Evolutionary conservation across 352 stramenopile genomes (phyloP).

Genomic region (Globisporangium carolinianum): DNA sequence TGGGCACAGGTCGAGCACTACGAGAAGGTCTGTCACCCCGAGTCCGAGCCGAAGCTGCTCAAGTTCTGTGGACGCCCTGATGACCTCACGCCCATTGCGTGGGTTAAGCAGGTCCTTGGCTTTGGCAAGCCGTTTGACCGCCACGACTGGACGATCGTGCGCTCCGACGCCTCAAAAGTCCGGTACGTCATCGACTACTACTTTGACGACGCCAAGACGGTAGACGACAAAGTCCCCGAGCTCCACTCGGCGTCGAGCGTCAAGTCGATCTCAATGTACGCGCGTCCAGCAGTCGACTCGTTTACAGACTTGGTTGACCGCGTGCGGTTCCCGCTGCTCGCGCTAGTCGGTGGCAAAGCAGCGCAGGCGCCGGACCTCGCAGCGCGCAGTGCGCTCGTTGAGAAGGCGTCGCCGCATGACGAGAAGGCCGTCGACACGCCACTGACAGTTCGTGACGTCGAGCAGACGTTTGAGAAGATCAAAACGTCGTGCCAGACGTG

Average conservation of each 20-base stretch:
- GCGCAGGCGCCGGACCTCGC: constrained; percentile 42
- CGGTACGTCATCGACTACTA: constrained; percentile 99
- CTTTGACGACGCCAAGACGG: constrained; percentile 84
- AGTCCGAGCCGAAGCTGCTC: constrained; percentile 87
- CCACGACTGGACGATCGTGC: constrained; percentile 97
- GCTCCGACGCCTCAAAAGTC: constrained; percentile 85
- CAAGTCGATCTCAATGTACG: constrained; percentile 88
- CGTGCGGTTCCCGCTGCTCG: constrained; percentile 69
- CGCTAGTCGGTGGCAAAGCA: constrained; percentile 28
- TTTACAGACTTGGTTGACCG: constrained; percentile 65
- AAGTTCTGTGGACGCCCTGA: constrained; percentile 96
- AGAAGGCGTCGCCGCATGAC: constrained; percentile 23
- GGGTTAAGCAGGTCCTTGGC: constrained; percentile 85
- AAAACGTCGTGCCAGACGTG: constrained; percentile 79
- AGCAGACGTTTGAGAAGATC: constrained; percentile 79
- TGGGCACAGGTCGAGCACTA: constrained; percentile 97
- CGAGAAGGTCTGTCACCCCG: constrained; percentile 88
- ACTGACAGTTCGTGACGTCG: constrained; percentile 62
- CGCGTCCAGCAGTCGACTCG: constrained; percentile 76
- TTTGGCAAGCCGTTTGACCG: constrained; percentile 94
- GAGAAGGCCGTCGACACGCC: constrained; percentile 36
- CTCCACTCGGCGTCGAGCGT: constrained; percentile 80
- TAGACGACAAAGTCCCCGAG: constrained; percentile 70
- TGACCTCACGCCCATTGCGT: constrained; percentile 94
- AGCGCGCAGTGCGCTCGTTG: constrained; percentile 38